These are phyloP conservation scores for Physcomitrellopsis africana DNA, from an alignment of 225 moss, liverwort and hornwort species.

Conservation along the genomic window DNA sequence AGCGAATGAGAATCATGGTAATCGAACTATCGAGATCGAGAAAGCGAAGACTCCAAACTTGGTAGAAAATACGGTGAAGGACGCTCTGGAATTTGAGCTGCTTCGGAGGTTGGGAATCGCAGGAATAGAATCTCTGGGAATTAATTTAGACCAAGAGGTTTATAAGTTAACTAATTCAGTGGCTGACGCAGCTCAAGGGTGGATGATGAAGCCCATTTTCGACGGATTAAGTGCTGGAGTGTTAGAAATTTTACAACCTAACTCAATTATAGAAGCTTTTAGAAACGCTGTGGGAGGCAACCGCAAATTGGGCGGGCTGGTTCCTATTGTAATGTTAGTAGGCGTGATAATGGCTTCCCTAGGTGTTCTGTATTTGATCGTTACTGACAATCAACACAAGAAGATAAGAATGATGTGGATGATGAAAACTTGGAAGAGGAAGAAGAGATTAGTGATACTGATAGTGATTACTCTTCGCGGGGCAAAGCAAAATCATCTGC, in stretches of 20 bases:
- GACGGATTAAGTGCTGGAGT: too few species aligned
- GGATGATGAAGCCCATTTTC: slow-evolving; percentile 39
- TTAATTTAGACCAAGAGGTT: slow-evolving; percentile 76
- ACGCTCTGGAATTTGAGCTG: slow-evolving; percentile 83
- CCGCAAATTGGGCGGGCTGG: slow-evolving; percentile 55
- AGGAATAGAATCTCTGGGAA: slow-evolving; percentile 74
- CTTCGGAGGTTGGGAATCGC: slow-evolving; percentile 80
- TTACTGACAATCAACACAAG: slow-evolving; percentile 56
- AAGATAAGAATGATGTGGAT: slow-evolving; percentile 11
- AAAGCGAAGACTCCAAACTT: slow-evolving; percentile 32
- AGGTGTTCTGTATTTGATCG: slow-evolving; percentile 78
- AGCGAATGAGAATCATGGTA: slow-evolving; percentile 17
- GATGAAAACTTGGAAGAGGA: slow-evolving; percentile 25
- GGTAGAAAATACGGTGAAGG: slow-evolving; percentile 53
- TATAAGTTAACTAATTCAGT: slow-evolving; percentile 69
- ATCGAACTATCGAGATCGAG: slow-evolving; percentile 34
- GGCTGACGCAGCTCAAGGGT: slow-evolving; percentile 58
- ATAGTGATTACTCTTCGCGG: slow-evolving; percentile 29
- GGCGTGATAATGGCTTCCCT: slow-evolving; percentile 87
- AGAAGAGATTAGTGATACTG: slow-evolving; percentile 22
- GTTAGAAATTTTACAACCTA: too few species aligned
- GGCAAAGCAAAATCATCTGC: slow-evolving; percentile 33
- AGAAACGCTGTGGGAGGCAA: slow-evolving; percentile 57
- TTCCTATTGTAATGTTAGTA: slow-evolving; percentile 85
- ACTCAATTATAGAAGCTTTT: too few species aligned